Evolutionary conservation across 768 basidiomycete species (phyloP), one percentile per base, ranked within the genome.

Genomic region (Tylopilus rubrobrunneus): DNA sequence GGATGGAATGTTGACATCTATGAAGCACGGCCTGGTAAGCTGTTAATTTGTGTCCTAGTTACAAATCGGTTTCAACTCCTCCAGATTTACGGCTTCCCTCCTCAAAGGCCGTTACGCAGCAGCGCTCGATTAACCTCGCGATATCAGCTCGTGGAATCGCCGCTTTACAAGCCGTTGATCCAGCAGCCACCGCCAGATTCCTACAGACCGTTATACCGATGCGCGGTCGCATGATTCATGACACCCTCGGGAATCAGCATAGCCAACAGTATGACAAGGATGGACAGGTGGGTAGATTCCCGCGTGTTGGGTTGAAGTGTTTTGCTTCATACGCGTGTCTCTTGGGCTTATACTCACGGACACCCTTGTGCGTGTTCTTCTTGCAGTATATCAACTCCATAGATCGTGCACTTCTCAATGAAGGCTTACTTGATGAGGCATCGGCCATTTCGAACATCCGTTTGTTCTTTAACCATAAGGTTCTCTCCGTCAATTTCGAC

Each of bases 181-280:
- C 83, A 40, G 79, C 75, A 36, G 74, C 83, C 58, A 83, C 88
- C 25, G 77, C 82, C 50, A 77, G 84, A 56, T 87, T 95, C 65
- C 71, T 96, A 62, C 74, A 84, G 60, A 78, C 83, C 29, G 87
- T 86, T 39, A 94, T 98, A 72, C 94, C 94, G 60, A 95, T 98
- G 93, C 84, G 80, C 62, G 95, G 93, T 42, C 81, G 96, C 48
- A 96, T 98, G 92, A 92, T 98, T 59, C 96, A 98, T 74, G 82
- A 84, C 63, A 65, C 68, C 56, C 74, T 82, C 61, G 89, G 90
- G 53, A 79, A 79, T 60, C 76, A 82, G 59, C 83, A 91, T 64
- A 92, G 92, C 62, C 93, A 96, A 74, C 72, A 76, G 48, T 97
- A 97, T 72, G 95, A 96, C 71, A 85, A 80, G 66, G 78, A 90